These are phyloP conservation scores for Calycina herbarum DNA, from an alignment of 2,329 filamentous ascomycete species.

Conservation along the genomic window DNA sequence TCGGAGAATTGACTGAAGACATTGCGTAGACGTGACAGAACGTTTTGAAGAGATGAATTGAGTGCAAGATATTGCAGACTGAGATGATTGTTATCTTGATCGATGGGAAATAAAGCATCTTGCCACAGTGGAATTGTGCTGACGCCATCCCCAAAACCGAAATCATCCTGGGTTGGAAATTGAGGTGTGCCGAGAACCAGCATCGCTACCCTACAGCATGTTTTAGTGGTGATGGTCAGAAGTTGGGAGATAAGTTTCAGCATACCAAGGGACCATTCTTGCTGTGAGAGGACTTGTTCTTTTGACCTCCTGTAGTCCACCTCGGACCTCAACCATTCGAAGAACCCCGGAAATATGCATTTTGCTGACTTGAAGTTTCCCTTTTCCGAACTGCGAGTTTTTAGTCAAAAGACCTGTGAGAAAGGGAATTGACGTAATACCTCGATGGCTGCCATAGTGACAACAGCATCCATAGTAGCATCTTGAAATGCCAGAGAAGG, in stretches of 20 bases:
- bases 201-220: slow-evolving; percentile 53
- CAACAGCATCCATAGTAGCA: slow-evolving; percentile 56
- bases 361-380: slow-evolving; percentile 22
- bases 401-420: slow-evolving; percentile 51
- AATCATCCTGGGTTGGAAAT: slow-evolving; percentile 52
- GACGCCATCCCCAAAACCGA: slow-evolving; percentile 50
- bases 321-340: slow-evolving; percentile 27
- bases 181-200: slow-evolving; percentile 54
- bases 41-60: slow-evolving; percentile 19
- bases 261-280: slow-evolving; percentile 31
- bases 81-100: neutral
- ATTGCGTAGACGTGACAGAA: slow-evolving; percentile 23
- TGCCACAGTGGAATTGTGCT: slow-evolving; percentile 51
- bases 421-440: slow-evolving; percentile 44
- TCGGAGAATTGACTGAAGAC: slow-evolving; percentile 40
- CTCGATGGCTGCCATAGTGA: slow-evolving; percentile 59
- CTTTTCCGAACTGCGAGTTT: slow-evolving; percentile 39
- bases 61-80: slow-evolving; percentile 38
- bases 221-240: neutral
- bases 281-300: slow-evolving; percentile 28
- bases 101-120: slow-evolving; percentile 16
- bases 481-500: slow-evolving; percentile 50
- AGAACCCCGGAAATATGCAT: slow-evolving; percentile 31
- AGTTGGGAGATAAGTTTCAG: neutral
- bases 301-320: slow-evolving; percentile 23